Evolutionary conservation across 148 eudicot species (phyloP).

Genomic region (Cornus controversa): DNA sequence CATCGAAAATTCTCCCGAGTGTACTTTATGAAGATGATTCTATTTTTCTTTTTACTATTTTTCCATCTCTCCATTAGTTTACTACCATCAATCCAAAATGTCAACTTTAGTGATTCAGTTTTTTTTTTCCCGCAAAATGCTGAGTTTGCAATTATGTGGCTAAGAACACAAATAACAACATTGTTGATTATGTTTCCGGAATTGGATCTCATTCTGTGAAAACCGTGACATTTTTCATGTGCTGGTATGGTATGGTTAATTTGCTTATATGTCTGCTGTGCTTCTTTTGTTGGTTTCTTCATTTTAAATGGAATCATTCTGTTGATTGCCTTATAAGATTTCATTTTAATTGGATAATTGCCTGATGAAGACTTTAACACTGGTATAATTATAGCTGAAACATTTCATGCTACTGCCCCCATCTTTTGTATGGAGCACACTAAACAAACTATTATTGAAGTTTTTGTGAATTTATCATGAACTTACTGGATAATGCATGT

Average conservation of each 20-base stretch:
- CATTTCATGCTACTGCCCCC: not conserved
- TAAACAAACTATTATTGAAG: not conserved
- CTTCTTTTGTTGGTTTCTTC: not conserved
- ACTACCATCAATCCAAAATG: too few relatives aligned
- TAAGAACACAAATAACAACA: too few relatives aligned
- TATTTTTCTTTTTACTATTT: not conserved
- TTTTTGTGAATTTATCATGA: not conserved
- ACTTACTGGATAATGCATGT: not conserved
- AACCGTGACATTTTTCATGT: not conserved
- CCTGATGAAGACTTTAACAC: not conserved
- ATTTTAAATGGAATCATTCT: too few relatives aligned
- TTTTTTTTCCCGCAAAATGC: too few relatives aligned
- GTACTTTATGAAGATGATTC: not conserved
- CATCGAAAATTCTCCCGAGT: too few relatives aligned
- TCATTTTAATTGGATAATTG: too few relatives aligned
- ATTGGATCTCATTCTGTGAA: not conserved
- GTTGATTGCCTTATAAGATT: not conserved
- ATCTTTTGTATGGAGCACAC: not conserved
- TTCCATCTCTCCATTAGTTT: not conserved
- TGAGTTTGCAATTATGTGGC: too few relatives aligned
- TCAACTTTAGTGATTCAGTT: too few relatives aligned
- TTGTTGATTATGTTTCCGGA: not conserved
- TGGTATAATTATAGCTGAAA: not conserved
- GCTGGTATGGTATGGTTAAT: not conserved
- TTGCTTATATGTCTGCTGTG: not conserved